A percentile compares a stretch with the other conserved stretches of the same genome.
These are phyloP conservation scores for Solanum etuberosum DNA, from an alignment of 257 asterid genomes.

Conservation along the genomic window DNA sequence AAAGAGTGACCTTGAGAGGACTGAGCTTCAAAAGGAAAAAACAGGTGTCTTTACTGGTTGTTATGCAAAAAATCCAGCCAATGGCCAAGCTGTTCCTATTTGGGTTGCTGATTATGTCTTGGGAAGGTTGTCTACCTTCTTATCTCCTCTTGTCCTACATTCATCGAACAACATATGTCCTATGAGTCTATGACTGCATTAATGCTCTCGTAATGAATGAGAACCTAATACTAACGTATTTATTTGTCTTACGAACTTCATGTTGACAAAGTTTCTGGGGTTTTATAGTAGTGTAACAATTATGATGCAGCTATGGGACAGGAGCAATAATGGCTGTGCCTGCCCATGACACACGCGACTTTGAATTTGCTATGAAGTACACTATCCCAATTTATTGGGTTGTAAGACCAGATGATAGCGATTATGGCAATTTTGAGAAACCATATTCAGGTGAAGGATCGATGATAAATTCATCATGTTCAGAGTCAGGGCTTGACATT, in stretches of 20 bases:
- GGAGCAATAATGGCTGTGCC: conserved; percentile 99
- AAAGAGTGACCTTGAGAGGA: conserved; percentile 97
- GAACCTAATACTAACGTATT: neutral
- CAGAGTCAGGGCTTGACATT: conserved; percentile 61
- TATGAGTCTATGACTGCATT: neutral
- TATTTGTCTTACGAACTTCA: neutral
- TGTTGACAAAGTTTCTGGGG: neutral
- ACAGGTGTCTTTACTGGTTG: conserved; percentile 87
- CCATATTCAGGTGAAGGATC: conserved; percentile 80
- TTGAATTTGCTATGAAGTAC: conserved; percentile 85
- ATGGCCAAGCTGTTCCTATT: conserved; percentile 70
- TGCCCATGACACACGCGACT: conserved; percentile 96
- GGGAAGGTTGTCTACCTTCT: conserved; percentile 52
- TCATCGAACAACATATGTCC: neutral
- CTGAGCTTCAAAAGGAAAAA: conserved; percentile 95
- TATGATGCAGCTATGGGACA: conserved; percentile 80
- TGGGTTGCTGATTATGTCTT: conserved; percentile 98
- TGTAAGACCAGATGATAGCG: conserved; percentile 57
- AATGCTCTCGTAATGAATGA: neutral
- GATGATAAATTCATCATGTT: conserved; percentile 73
- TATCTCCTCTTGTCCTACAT: neutral
- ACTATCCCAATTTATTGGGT: conserved; percentile 61
- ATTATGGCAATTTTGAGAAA: conserved; percentile 29
- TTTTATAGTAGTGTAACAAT: conserved; percentile 4
- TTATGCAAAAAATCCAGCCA: conserved; percentile 89